Evolutionary conservation across 2,329 filamentous ascomycete genomes (phyloP).

Genomic region (Epichloe scottii): DNA sequence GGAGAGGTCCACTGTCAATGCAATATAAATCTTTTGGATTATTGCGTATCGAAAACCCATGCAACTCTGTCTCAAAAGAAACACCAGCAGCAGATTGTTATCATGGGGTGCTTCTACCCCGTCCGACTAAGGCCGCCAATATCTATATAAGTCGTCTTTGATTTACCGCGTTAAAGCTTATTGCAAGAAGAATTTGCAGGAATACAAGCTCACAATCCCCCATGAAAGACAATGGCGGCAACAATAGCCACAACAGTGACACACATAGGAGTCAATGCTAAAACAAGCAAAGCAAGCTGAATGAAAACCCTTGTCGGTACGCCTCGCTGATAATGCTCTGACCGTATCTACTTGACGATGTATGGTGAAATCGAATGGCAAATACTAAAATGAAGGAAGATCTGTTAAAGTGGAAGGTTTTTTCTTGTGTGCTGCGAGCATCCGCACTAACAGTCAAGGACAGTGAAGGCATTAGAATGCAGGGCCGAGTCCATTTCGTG

Average conservation of each 20-base stretch:
- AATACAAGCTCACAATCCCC: not conserved
- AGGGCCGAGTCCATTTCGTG: slow-evolving; percentile 83
- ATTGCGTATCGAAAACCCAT: not conserved
- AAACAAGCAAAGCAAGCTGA: slow-evolving; percentile 5
- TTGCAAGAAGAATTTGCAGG: not conserved
- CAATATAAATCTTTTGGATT: too few species aligned
- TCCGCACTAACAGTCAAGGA: not conserved
- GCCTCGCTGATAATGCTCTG: slow-evolving; percentile 22
- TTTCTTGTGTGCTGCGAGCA: not conserved
- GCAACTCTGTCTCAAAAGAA: too few species aligned
- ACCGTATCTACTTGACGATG: slow-evolving; percentile 9
- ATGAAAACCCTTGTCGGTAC: slow-evolving; percentile 18
- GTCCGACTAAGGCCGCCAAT: not conserved
- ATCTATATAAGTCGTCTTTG: not conserved
- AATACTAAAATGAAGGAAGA: not conserved
- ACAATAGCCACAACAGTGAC: not conserved
- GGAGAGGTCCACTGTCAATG: too few species aligned
- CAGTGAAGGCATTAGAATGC: slow-evolving; percentile 48
- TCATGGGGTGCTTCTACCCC: not conserved
- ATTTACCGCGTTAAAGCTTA: not conserved
- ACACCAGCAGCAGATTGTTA: too few species aligned
- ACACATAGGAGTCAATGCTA: not conserved
- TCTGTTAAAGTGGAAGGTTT: not conserved
- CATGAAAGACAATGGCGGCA: too few species aligned
- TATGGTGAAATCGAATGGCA: not conserved